phyloP scores from a whole-genome alignment of 345 rosid species.

The Eucalyptus guilfoylei region DNA sequence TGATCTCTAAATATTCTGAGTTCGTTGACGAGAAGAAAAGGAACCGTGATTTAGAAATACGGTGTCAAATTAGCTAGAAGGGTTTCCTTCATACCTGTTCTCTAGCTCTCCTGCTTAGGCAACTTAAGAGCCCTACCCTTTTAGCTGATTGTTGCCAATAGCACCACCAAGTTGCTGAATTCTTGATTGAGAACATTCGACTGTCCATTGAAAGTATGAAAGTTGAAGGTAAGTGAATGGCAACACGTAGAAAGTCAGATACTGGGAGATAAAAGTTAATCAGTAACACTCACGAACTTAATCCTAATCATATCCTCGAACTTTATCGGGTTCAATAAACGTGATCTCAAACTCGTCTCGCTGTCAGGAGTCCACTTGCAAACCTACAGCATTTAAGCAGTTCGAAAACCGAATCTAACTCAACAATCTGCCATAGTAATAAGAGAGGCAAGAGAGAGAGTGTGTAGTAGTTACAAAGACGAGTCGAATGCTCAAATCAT shows the following conservation, averaged over 20 bases:
- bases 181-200: not conserved
- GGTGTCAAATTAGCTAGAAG: not conserved
- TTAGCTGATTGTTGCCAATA: not conserved
- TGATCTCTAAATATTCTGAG: not conserved
- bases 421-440: not conserved
- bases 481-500: not conserved
- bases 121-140: not conserved
- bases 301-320: not conserved
- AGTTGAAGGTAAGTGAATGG: not conserved
- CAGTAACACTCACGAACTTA: not conserved
- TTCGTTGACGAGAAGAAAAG: not conserved
- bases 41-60: not conserved
- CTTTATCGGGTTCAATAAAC: not conserved
- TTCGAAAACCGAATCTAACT: not conserved
- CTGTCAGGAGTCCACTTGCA: not conserved
- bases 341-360: not conserved
- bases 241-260: not conserved
- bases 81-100: not conserved
- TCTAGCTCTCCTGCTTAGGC: not conserved
- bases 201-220: not conserved
- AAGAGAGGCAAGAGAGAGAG: not conserved
- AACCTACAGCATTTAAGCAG: not conserved
- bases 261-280: not conserved
- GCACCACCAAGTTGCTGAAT: not conserved
- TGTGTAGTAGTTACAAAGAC: not conserved